These are phyloP conservation scores for Alloascoidea africana DNA, from an alignment of 805 yeast genomes.

Conservation along the genomic window DNA sequence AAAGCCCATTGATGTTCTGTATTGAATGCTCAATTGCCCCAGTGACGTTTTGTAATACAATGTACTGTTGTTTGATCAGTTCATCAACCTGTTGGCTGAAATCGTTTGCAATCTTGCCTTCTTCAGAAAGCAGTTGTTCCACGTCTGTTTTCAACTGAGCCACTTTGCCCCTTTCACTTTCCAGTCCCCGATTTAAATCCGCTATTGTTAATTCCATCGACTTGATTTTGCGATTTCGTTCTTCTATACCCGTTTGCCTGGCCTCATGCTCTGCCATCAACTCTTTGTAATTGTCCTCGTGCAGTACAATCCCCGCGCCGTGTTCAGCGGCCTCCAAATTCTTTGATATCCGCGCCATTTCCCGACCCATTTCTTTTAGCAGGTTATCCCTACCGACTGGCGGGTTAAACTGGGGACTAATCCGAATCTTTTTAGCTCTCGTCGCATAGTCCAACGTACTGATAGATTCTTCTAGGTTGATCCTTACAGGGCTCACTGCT, in stretches of 20 bases:
- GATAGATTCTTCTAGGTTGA: slow-evolving; percentile 66
- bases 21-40: neutral
- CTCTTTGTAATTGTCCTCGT: slow-evolving; percentile 41
- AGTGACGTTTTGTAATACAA: neutral
- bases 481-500: slow-evolving; percentile 69
- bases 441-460: slow-evolving; percentile 82
- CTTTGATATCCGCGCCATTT: slow-evolving; percentile 6
- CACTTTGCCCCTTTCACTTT: neutral
- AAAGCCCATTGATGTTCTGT: neutral
- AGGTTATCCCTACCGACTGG: slow-evolving; percentile 25
- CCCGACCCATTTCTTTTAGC: neutral
- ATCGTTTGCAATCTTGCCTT: neutral
- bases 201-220: neutral
- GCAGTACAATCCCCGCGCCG: slow-evolving; percentile 53
- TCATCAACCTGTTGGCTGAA: neutral
- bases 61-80: neutral
- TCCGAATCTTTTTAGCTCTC: slow-evolving; percentile 69
- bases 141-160: neutral
- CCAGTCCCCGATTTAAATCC: neutral
- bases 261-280: slow-evolving; percentile 18
- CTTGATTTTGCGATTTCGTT: neutral
- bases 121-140: neutral
- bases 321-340: slow-evolving; percentile 48
- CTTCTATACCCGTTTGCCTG: neutral
- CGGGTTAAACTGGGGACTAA: slow-evolving; percentile 46